Evolutionary conservation across 176 grass and related monocot genomes (phyloP).

Genomic region (Microstegium vimineum): DNA sequence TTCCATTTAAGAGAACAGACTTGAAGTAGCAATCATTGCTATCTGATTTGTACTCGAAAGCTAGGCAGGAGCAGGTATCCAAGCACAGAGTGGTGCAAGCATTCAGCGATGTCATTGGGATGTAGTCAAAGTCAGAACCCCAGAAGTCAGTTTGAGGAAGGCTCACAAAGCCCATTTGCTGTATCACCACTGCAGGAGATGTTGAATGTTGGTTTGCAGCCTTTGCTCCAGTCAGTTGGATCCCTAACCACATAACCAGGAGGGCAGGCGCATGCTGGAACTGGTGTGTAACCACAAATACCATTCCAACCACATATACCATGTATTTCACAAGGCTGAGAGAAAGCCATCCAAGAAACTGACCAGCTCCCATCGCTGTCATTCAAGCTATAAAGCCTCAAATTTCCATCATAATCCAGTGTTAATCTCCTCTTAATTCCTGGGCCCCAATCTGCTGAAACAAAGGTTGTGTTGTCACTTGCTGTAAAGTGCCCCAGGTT

Average conservation of each 20-base stretch:
- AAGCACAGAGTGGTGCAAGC: neutral
- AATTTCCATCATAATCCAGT: slow-evolving; percentile 21
- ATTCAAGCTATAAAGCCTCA: slow-evolving; percentile 35
- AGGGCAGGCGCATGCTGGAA: slow-evolving; percentile 14
- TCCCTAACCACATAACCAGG: slow-evolving; percentile 27
- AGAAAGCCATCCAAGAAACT: slow-evolving; percentile 18
- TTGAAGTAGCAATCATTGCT: slow-evolving; percentile 26
- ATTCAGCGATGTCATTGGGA: neutral
- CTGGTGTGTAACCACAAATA: slow-evolving; percentile 21
- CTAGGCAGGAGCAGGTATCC: slow-evolving; percentile 1
- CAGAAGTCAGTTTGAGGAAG: slow-evolving; percentile 35
- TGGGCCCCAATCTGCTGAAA: slow-evolving; percentile 22
- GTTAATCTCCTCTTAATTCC: slow-evolving; percentile 27
- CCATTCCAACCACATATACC: slow-evolving; percentile 45
- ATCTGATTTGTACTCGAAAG: slow-evolving; percentile 15
- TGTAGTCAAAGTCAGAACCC: slow-evolving; percentile 32
- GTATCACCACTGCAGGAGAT: neutral
- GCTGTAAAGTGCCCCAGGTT: slow-evolving; percentile 10
- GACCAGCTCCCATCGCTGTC: neutral
- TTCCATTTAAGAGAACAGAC: slow-evolving; percentile 36
- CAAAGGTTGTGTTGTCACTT: slow-evolving; percentile 28
- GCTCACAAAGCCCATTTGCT: neutral
- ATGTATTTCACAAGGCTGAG: slow-evolving; percentile 30
- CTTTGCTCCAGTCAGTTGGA: slow-evolving; percentile 30
- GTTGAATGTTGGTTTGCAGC: slow-evolving; percentile 25